These are phyloP conservation scores for Plasmopara viticola DNA, from an alignment of 352 stramenopile genomes.

Conservation along the genomic window DNA sequence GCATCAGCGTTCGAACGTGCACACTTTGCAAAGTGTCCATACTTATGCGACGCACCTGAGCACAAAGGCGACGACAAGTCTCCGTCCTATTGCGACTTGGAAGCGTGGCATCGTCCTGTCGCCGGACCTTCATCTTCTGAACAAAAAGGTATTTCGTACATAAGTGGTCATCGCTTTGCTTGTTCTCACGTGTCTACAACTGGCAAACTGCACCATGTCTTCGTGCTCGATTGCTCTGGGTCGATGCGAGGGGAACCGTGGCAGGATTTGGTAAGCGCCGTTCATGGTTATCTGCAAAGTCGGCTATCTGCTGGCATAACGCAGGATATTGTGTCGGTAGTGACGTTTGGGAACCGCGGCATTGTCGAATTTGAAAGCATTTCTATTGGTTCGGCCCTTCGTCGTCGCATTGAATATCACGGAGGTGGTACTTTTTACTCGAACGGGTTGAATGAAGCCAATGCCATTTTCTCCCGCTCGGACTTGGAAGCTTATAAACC, in stretches of 20 bases:
- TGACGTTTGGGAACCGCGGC: conserved; percentile 31
- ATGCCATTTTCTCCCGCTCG: conserved; percentile 33
- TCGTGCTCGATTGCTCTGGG: conserved; percentile 42
- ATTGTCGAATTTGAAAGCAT: conserved; percentile 24
- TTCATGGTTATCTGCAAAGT: conserved; percentile 29
- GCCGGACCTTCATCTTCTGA: neutral
- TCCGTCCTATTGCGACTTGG: conserved; percentile 22
- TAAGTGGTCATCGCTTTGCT: conserved; percentile 30
- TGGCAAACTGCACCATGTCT: conserved; percentile 32
- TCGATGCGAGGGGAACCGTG: conserved; percentile 39
- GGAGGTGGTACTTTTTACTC: conserved; percentile 32
- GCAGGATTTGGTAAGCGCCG: conserved; percentile 12
- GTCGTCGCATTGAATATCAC: conserved; percentile 13
- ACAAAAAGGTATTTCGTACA: conserved; percentile 8
- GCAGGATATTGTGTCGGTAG: conserved; percentile 33
- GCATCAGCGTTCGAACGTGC: conserved; percentile 18
- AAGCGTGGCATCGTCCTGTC: conserved; percentile 26
- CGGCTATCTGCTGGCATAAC: conserved; percentile 15
- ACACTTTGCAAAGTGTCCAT: conserved; percentile 31
- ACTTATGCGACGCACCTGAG: conserved; percentile 27
- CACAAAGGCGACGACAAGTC: conserved; percentile 21
- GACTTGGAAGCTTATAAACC: conserved; percentile 23
- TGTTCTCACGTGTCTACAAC: conserved; percentile 25
- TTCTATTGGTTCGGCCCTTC: conserved; percentile 3
- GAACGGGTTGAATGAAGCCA: conserved; percentile 24